Base-by-base conservation (phyloP, 257 asterid species). In the Penstemon davidsonii region DNA sequence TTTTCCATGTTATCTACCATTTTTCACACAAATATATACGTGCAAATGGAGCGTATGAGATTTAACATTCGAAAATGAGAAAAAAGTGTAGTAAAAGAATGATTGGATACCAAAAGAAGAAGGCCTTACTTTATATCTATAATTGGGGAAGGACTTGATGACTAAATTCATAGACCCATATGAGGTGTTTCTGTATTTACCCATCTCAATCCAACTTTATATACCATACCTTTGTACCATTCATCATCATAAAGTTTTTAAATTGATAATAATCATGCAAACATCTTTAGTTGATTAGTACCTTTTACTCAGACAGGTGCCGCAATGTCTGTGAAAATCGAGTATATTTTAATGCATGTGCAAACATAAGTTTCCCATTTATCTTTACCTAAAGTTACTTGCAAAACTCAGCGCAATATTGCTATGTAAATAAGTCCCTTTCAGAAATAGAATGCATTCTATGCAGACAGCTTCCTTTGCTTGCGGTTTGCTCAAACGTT, bases 51-150 rank as follows among this genome's bases (percentile, higher is more conserved):
- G 57, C 38, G n/a, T 15, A 43, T 18, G 56, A 15, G 36, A 36
- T 58, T 42, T 13, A 62, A 45, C 33, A 6, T 44, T 64, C 7
- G 33, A 25, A 15, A 25, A 25, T 25, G 33, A 25, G 33, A 25
- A 25, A 38, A 55, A 66, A 68, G 62, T 44, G 64, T 70, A 55
- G 75, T 61, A 61, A 73, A 81, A 67, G 84, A 79, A 85, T 81
- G 78, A 83, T 83, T 76, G 82, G 66, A 66, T 77, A 76, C 69
- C 77, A 76, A 74, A 77, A 83, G 78, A 75, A 73, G 80, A 81
- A 80, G 75, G 55, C 39, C 15, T 39, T 49, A 55, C 78, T 81
- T 84, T 79, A 68, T 70, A 71, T 66, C 80, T 69, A 83, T 82
- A 76, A 76, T 68, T 83, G 77, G 55, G 67, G 72, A 55, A 40